Evolutionary conservation across 1,284 basidiomycete species (phyloP), one percentile per base, ranked within the genome.

Genomic region (Malassezia restricta): DNA sequence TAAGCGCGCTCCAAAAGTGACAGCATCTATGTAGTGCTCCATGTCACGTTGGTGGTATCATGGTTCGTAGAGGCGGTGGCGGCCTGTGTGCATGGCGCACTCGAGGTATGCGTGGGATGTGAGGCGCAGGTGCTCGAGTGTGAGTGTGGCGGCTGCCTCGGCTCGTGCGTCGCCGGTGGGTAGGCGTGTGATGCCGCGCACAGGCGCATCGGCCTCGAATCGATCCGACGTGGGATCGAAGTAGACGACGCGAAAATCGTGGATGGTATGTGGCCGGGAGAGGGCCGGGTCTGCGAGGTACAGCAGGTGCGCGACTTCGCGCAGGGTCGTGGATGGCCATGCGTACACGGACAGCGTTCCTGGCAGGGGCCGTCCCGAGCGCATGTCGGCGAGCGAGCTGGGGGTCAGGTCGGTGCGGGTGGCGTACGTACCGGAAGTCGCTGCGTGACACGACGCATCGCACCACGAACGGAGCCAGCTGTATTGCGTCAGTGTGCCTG

Each of bases 271-370:
- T 1, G 65, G 61, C 12, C 55, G 47, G 0, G 65, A 66, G 8
- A 60, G 28, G 15, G 47, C 14, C 0, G 63, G 49, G 20, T 64
- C 56, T 20, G 58, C 63, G 14, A 61, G 57, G 50, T 59, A 62
- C 0, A 67, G 54, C 47, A 67, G 47, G 24, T 67, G 61, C 5
- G 65, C 56, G 0, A 67, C 40, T 28, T 67, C 64, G 32, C 65
- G 54, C 1, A 67, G 56, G 3, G 65, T 65, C n/a, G 60, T 64
- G 1, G 62, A 65, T 29, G 61, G 62, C 65, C 65, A 67, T 5
- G 59, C 60, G 20, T 66, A 58, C 14, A 67, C 38, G 47, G 57
- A 55, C 39, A 55, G 55, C 47, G 65, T 60, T 27, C 64, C 62
- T 3, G 12, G 44, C 8, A 47, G 20, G 20, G 17, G 30, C 37